Percentiles rank a stretch among this genome's conserved stretches.
Conservation (phyloP, 192 early-diverging fungal species). For the Helicostylum pulchrum region DNA sequence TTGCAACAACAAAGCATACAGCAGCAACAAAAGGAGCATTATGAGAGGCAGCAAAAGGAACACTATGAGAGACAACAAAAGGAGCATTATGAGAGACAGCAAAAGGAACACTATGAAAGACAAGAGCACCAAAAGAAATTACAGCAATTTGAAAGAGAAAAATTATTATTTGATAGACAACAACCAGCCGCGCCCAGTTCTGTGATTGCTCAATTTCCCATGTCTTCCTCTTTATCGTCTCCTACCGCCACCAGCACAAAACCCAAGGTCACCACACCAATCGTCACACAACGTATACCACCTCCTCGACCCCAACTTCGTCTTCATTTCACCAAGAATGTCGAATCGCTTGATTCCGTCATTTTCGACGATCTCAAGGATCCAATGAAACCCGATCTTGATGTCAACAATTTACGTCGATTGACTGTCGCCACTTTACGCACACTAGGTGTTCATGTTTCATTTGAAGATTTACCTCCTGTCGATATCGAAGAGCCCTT, state of each 20-base stretch:
- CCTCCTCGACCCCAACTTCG: slow-evolving; percentile 25
- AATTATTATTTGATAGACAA: too few species aligned
- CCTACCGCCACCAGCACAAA: neutral
- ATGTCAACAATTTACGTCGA: slow-evolving; percentile 13
- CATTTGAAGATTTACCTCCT: slow-evolving; percentile 21
- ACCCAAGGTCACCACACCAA: neutral
- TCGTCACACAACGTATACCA: neutral
- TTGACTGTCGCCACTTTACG: slow-evolving; percentile 23
- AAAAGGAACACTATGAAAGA: neutral
- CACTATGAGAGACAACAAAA: too few species aligned
- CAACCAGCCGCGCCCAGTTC: too few species aligned
- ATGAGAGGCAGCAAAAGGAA: too few species aligned
- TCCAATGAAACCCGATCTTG: slow-evolving; percentile 27
- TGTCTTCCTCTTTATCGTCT: neutral
- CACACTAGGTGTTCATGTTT: slow-evolving; percentile 19
- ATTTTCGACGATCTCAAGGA: slow-evolving; percentile 24
- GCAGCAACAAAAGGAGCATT: neutral
- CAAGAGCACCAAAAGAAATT: too few species aligned
- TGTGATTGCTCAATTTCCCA: neutral
- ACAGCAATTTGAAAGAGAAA: too few species aligned
- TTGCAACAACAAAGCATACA: too few species aligned
- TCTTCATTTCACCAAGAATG: slow-evolving; percentile 21
- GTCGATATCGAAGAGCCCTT: slow-evolving; percentile 23
- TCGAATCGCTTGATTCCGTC: slow-evolving; percentile 1
- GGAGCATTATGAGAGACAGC: too few species aligned